Evolutionary conservation across 2,329 filamentous ascomycete species (phyloP).

Genomic region (Stemphylium beticola): DNA sequence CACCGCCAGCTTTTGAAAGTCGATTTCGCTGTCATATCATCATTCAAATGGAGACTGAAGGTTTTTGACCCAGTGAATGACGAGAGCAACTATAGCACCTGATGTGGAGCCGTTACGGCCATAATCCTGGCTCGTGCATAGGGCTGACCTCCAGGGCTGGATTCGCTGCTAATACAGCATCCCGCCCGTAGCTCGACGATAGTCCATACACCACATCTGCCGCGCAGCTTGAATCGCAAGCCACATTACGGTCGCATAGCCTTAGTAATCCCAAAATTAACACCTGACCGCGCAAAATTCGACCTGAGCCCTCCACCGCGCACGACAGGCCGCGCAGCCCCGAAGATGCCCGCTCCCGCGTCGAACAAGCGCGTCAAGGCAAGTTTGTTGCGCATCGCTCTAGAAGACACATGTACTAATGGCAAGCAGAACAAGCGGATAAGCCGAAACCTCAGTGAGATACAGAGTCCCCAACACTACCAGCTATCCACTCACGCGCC

Average conservation of each 20-base stretch:
- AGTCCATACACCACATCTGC: neutral
- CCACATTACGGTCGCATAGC: neutral
- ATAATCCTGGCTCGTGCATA: slow-evolving; percentile 8
- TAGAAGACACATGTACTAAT: slow-evolving; percentile 18
- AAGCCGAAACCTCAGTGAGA: slow-evolving; percentile 48
- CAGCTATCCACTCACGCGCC: slow-evolving; percentile 29
- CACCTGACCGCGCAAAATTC: neutral
- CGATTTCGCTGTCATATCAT: neutral
- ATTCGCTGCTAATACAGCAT: neutral
- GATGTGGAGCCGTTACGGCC: neutral
- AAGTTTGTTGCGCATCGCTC: slow-evolving; percentile 3
- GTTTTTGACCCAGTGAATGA: neutral
- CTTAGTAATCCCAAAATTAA: neutral
- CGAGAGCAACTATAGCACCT: neutral
- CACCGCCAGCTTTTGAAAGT: neutral
- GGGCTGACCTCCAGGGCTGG: slow-evolving; percentile 6
- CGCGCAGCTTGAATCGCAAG: neutral
- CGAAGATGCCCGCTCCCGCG: slow-evolving; percentile 59
- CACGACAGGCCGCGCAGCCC: slow-evolving; percentile 2
- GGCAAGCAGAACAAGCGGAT: slow-evolving; percentile 48
- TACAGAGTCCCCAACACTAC: neutral
- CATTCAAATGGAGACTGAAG: neutral
- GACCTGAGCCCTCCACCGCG: neutral
- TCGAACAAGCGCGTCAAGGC: slow-evolving; percentile 61
- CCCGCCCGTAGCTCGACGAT: neutral